Conservation (phyloP, 495 filamentous ascomycete species). For the Hypoxylon perforatum region DNA sequence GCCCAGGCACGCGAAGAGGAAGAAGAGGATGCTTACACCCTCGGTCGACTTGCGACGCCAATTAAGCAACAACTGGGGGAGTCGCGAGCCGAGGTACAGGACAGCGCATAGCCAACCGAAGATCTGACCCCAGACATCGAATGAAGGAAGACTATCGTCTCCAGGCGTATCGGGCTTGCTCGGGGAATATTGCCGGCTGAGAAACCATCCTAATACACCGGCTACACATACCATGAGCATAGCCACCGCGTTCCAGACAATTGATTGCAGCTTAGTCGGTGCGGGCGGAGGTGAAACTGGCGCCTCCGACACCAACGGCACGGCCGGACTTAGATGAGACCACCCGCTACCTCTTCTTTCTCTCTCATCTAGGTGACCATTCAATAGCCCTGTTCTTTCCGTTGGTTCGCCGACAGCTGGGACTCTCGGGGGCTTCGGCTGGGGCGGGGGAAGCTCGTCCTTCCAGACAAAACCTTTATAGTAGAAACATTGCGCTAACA, state of each 20-base stretch:
- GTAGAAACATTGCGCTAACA: constrained; percentile 91
- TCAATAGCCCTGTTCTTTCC: constrained; percentile 58
- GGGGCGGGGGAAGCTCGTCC: constrained; percentile 58
- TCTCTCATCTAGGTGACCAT: constrained; percentile 34
- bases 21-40: constrained; percentile 91
- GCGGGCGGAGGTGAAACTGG: constrained; percentile 46
- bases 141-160: constrained; percentile 55
- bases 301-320: constrained; percentile 68
- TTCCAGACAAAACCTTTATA: constrained; percentile 84
- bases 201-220: constrained; percentile 86
- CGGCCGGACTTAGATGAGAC: constrained; percentile 81
- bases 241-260: constrained; percentile 76
- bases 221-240: constrained; percentile 82
- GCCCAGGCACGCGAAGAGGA: constrained; percentile 94
- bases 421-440: constrained; percentile 33
- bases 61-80: constrained; percentile 92
- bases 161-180: constrained; percentile 32
- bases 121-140: constrained; percentile 82
- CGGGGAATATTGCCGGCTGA: constrained; percentile 61
- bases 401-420: constrained; percentile 40
- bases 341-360: constrained; percentile 62
- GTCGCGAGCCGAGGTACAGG: constrained; percentile 86
- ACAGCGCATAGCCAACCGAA: constrained; percentile 88
- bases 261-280: constrained; percentile 63
- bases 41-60: constrained; percentile 89